Evolutionary conservation across 345 rosid genomes (phyloP).

Genomic region (Eutrema heterophyllum): DNA sequence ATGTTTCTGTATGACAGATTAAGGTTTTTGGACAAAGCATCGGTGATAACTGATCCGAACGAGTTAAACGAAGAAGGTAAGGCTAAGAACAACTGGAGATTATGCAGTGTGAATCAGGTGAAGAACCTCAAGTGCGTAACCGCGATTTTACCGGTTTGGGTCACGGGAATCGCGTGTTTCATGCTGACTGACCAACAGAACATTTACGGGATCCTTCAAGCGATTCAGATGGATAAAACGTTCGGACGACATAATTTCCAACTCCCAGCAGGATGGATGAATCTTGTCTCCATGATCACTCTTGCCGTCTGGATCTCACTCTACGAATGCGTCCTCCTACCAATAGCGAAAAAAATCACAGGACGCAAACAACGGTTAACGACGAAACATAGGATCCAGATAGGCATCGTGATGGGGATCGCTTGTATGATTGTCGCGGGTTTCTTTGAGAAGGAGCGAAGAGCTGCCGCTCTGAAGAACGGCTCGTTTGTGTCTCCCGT

Average conservation of each 20-base stretch:
- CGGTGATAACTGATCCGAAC: slow-evolving; percentile 35
- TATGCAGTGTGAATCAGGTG: slow-evolving; percentile 60
- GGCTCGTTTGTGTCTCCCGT: slow-evolving; percentile 44
- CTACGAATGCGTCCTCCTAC: slow-evolving; percentile 47
- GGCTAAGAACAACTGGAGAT: slow-evolving; percentile 48
- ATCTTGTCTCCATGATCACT: slow-evolving; percentile 50
- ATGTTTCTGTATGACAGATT: slow-evolving; percentile 27
- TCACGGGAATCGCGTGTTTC: slow-evolving; percentile 57
- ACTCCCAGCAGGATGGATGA: slow-evolving; percentile 70
- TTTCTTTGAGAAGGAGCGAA: slow-evolving; percentile 41
- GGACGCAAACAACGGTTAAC: slow-evolving; percentile 39
- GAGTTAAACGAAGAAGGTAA: slow-evolving; percentile 44
- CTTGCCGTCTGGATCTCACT: slow-evolving; percentile 60
- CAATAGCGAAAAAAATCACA: slow-evolving; percentile 27
- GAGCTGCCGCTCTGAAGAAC: slow-evolving; percentile 36
- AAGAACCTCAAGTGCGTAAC: slow-evolving; percentile 53
- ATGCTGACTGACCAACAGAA: slow-evolving; percentile 57
- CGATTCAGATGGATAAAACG: slow-evolving; percentile 42
- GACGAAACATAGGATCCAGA: slow-evolving; percentile 45
- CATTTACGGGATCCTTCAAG: slow-evolving; percentile 63
- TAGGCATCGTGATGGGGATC: slow-evolving; percentile 52
- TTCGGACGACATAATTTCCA: slow-evolving; percentile 37
- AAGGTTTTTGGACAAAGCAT: slow-evolving; percentile 53
- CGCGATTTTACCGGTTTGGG: slow-evolving; percentile 52
- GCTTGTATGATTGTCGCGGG: slow-evolving; percentile 53